These are phyloP conservation scores for Aurantiochytrium sp. DNA, from an alignment of 108 stramenopile genomes.

Conservation along the genomic window DNA sequence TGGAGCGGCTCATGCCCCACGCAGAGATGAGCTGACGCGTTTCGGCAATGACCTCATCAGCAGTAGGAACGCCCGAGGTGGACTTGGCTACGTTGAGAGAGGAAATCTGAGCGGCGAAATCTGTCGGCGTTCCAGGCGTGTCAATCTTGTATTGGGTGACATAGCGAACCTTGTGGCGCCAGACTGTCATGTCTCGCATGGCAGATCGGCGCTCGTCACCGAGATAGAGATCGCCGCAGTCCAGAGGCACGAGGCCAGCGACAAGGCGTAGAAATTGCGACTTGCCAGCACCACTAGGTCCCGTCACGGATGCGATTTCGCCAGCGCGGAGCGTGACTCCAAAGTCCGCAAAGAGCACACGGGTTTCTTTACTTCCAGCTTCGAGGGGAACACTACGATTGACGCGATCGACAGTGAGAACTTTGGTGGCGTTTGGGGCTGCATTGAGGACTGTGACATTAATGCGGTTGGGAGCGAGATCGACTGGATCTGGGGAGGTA, in stretches of 20 bases:
- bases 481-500: neutral
- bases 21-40: neutral
- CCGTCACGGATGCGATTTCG: conserved; percentile 30
- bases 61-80: neutral
- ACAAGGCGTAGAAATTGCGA: conserved; percentile 61
- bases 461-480: neutral
- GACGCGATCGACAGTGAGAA: neutral
- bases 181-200: conserved; percentile 33
- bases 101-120: conserved; percentile 33
- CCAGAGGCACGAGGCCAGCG: conserved; percentile 52
- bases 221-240: neutral
- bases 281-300: conserved; percentile 59
- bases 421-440: neutral
- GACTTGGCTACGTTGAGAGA: conserved; percentile 4
- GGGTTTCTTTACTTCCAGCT: neutral
- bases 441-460: neutral
- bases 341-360: neutral
- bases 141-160: conserved; percentile 61
- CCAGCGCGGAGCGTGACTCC: neutral
- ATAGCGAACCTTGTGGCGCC: conserved; percentile 54
- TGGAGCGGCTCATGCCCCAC: conserved; percentile 4
- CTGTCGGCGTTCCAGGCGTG: conserved; percentile 44
- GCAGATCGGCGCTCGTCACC: neutral
- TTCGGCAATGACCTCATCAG: conserved; percentile 36
- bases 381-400: neutral